Percentiles rank a stretch among this genome's conserved stretches.
Conservation (phyloP, 805 yeast genomes). For the Tetrapisispora taiwanensis region DNA sequence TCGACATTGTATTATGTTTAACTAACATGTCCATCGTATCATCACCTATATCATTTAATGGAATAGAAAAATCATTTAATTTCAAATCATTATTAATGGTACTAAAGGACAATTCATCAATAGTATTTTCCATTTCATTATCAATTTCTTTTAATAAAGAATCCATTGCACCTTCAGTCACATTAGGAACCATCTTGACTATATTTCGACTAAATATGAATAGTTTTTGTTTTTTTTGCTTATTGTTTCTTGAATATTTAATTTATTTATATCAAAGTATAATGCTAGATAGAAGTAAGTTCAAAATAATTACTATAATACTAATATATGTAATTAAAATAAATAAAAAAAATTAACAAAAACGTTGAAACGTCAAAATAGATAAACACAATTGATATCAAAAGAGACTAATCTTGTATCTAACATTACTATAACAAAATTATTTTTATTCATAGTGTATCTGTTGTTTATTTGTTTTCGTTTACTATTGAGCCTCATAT, state of each 20-base stretch:
- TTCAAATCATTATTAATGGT: not conserved
- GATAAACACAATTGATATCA: no score
- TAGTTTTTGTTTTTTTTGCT: not conserved
- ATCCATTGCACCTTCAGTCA: constrained; percentile 17
- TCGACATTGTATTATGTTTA: constrained; percentile 16
- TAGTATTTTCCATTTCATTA: constrained; percentile 18
- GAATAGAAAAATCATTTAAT: constrained; percentile 10
- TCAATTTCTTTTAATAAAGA: constrained; percentile 25
- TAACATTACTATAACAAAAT: no score
- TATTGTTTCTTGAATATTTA: no score
- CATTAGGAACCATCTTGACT: not conserved
- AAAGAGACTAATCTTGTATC: no score
- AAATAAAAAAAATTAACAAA: no score
- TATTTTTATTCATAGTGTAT: no score
- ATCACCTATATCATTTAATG: constrained; percentile 25
- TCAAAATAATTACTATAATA: no score
- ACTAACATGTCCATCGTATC: constrained; percentile 28
- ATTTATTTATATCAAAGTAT: no score
- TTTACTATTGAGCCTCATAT: not conserved
- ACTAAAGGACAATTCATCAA: not conserved
- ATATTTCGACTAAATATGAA: not conserved
- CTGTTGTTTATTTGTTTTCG: no score
- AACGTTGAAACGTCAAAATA: no score
- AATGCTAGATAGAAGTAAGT: no score
- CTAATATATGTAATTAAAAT: no score